Evolutionary conservation across 805 yeast genomes (phyloP).

Genomic region (Metschnikowia lunata): DNA sequence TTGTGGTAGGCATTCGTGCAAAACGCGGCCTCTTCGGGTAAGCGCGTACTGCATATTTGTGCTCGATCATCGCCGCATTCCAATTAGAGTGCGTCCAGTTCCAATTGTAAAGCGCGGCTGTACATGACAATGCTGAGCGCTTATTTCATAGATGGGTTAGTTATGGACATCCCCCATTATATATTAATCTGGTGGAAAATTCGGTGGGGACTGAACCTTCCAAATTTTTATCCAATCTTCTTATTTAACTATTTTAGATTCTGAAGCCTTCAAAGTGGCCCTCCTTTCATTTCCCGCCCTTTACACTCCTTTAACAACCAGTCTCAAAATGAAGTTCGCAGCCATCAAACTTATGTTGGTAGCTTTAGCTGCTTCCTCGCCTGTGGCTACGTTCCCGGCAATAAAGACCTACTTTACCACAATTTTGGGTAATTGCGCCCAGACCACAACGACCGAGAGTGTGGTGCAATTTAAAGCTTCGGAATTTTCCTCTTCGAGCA

Average conservation of each 20-base stretch:
- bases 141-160: no score
- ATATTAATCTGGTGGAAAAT: no score
- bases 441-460: not conserved
- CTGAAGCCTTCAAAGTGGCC: no score
- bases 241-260: no score
- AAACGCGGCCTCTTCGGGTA: no score
- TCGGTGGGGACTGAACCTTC: not conserved
- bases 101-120: no score
- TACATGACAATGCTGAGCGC: no score
- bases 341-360: constrained; percentile 4
- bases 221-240: not conserved
- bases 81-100: no score
- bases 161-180: no score
- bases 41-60: no score
- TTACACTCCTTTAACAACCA: constrained; percentile 2
- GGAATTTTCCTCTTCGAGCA: not conserved
- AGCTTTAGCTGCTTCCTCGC: constrained; percentile 11
- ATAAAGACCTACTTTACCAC: constrained; percentile 7
- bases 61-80: no score
- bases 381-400: constrained; percentile 1
- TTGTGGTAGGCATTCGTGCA: no score
- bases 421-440: constrained; percentile 3
- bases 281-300: constrained; percentile 3
- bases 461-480: not conserved
- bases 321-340: constrained; percentile 11